Evolutionary conservation across 352 stramenopile genomes (phyloP).

Genomic region (Globisporangium middletonii): DNA sequence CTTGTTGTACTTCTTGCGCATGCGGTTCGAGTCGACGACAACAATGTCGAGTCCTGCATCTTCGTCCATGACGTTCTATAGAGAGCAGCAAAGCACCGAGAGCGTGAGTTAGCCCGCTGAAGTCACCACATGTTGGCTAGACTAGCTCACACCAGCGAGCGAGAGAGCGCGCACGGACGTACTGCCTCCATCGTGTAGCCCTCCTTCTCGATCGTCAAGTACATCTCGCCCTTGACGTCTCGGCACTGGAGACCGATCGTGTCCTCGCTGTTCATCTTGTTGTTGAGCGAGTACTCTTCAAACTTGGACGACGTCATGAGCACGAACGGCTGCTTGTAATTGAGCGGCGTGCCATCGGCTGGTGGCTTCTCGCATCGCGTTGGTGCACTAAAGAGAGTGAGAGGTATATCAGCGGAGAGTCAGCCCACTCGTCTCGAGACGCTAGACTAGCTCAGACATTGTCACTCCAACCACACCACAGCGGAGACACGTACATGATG

Average conservation of each 20-base stretch:
- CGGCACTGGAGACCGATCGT: constrained; percentile 45
- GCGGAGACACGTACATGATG: constrained; percentile 40
- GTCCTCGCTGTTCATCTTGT: constrained; percentile 59
- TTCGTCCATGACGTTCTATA: constrained; percentile 37
- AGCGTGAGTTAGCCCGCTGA: background rate
- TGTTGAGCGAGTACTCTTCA: constrained; percentile 69
- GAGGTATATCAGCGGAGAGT: background rate
- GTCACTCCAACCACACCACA: background rate
- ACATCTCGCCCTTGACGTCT: constrained; percentile 67
- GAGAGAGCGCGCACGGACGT: background rate
- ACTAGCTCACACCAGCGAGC: background rate
- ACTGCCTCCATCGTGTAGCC: constrained; percentile 38
- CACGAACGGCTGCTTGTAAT: constrained; percentile 65
- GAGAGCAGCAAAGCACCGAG: background rate
- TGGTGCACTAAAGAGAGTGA: constrained; percentile 16
- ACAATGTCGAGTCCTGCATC: constrained; percentile 34
- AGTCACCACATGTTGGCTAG: background rate
- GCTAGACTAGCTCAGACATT: background rate
- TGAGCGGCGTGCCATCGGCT: constrained; percentile 37
- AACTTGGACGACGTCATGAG: constrained; percentile 52
- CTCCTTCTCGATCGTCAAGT: constrained; percentile 54
- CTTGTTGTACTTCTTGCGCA: constrained; percentile 67
- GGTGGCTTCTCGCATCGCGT: constrained; percentile 47
- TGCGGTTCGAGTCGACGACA: constrained; percentile 71
- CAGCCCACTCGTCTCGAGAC: background rate